phyloP scores from a whole-genome alignment of 192 early-diverging fungal species.

The Coemansia aciculifera region DNA sequence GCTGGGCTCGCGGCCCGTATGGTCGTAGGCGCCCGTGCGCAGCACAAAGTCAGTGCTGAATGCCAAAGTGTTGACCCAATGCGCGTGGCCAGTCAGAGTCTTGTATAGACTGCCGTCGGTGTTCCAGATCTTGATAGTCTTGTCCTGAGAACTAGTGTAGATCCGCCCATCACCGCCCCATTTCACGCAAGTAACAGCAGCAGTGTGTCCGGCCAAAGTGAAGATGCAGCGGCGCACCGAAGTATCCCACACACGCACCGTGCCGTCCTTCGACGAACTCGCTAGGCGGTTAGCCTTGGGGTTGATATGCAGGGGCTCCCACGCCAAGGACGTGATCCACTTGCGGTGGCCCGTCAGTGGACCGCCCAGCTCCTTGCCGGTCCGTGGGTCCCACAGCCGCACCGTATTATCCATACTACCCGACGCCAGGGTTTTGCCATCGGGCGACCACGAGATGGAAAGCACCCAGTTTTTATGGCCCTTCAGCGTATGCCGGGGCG shows the following conservation, averaged over 20 bases:
- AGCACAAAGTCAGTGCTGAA: conserved; percentile 88
- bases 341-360: conserved; percentile 82
- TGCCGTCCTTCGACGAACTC: conserved; percentile 89
- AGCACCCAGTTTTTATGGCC: conserved; percentile 95
- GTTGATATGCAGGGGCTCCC: conserved; percentile 93
- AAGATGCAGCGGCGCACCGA: conserved; percentile 70
- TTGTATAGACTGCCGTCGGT: conserved; percentile 79
- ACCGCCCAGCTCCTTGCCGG: conserved; percentile 77
- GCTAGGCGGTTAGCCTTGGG: conserved; percentile 77
- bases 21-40: conserved; percentile 89
- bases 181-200: conserved; percentile 89
- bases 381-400: conserved; percentile 85
- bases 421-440: conserved; percentile 80
- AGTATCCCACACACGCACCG: conserved; percentile 92
- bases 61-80: conserved; percentile 96
- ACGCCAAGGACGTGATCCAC: conserved; percentile 86
- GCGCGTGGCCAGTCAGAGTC: conserved; percentile 87
- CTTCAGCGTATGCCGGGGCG: conserved; percentile 79
- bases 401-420: conserved; percentile 94
- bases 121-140: conserved; percentile 96
- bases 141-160: conserved; percentile 91
- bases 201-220: conserved; percentile 86
- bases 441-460: conserved; percentile 89
- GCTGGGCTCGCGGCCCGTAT: conserved; percentile 65
- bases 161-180: conserved; percentile 96